Evolutionary conservation across 1,284 basidiomycete species (phyloP).

Genomic region (Malassezia obtusa): DNA sequence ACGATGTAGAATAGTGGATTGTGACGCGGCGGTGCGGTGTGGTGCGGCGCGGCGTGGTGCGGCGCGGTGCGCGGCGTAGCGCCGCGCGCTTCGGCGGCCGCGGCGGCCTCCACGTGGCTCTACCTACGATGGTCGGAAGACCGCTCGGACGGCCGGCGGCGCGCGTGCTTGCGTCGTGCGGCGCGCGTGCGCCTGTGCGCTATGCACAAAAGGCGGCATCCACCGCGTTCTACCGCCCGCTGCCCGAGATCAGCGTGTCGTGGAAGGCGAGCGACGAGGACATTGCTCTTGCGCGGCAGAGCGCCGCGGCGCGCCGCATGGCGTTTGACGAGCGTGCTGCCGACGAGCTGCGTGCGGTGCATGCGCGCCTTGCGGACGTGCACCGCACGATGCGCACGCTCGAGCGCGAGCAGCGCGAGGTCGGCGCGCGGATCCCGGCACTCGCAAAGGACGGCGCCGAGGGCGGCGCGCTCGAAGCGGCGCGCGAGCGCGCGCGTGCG

Average conservation of each 20-base stretch:
- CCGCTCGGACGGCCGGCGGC: not conserved
- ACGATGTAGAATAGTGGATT: not conserved
- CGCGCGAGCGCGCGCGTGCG: constrained; percentile 5
- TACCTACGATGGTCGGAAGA: not conserved
- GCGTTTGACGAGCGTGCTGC: constrained; percentile 9
- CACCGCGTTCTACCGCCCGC: constrained; percentile 4
- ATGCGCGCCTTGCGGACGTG: not conserved
- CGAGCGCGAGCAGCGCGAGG: constrained; percentile 8
- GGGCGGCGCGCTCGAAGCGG: not conserved
- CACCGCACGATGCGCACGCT: not conserved
- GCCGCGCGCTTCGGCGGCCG: too few species aligned
- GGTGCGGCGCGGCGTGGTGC: not conserved
- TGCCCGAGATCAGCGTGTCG: constrained; percentile 7
- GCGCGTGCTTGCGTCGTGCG: too few species aligned
- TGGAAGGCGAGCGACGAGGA: constrained; percentile 11
- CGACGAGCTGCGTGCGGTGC: not conserved
- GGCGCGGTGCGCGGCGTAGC: not conserved
- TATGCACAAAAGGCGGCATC: not conserved
- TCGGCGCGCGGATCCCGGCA: not conserved
- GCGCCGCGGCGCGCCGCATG: constrained; percentile 1
- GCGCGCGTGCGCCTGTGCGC: too few species aligned
- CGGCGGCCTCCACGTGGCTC: not conserved
- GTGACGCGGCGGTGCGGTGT: not conserved
- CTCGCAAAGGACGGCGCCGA: not conserved
- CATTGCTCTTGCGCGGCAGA: constrained; percentile 3